A percentile compares a stretch with the other conserved stretches of the same genome.
These are phyloP conservation scores for Penicillium sp. DNA, from an alignment of 2,329 filamentous ascomycete genomes.

Conservation along the genomic window DNA sequence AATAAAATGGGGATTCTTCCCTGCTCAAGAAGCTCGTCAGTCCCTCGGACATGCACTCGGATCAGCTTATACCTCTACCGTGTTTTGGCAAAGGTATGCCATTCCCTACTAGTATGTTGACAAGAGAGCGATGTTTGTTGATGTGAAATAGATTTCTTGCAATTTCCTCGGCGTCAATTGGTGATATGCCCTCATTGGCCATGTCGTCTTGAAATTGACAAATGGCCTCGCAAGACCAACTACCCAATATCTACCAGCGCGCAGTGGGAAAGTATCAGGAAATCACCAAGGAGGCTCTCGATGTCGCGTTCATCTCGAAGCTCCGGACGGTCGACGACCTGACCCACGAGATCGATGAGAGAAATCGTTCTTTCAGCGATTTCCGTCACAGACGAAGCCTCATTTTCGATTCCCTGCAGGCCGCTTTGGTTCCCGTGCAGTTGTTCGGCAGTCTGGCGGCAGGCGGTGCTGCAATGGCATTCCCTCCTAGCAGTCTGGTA, in stretches of 20 bases:
- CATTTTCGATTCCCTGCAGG: background rate
- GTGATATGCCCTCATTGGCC: background rate
- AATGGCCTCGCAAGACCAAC: no score
- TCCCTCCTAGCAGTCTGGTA: background rate
- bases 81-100: background rate
- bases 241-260: no score
- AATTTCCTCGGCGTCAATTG: background rate
- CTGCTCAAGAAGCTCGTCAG: background rate
- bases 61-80: background rate
- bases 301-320: background rate
- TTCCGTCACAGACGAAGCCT: background rate
- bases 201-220: background rate
- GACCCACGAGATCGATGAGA: background rate
- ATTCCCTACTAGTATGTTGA: background rate
- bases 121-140: background rate
- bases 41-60: background rate
- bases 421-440: background rate
- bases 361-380: background rate
- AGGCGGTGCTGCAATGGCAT: background rate
- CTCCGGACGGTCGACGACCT: background rate
- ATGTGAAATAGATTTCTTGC: background rate
- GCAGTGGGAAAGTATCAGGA: background rate
- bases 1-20: background rate
- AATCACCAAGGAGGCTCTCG: background rate
- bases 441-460: background rate